These are phyloP conservation scores for Pestalotiopsis sp. DNA, from an alignment of 2,329 filamentous ascomycete genomes.

Conservation along the genomic window DNA sequence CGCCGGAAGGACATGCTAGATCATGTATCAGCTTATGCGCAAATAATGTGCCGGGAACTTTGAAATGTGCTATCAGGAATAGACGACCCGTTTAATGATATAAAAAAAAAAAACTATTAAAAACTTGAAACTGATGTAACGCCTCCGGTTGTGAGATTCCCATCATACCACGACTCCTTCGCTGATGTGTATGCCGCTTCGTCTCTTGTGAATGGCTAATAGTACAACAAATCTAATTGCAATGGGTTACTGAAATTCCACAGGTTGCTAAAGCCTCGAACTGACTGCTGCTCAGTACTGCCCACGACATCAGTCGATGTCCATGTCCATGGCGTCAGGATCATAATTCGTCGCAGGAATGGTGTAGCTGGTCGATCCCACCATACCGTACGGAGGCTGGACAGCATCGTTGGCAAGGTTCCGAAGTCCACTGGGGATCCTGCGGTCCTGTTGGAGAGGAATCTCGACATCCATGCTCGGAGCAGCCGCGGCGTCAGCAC, in stretches of 20 bases:
- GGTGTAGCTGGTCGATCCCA: neutral
- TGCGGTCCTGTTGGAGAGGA: neutral
- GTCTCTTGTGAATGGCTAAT: neutral
- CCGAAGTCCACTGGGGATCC: conserved; percentile 14
- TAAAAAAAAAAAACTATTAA: conserved; percentile 11
- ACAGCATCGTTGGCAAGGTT: conserved; percentile 16
- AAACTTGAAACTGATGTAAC: neutral
- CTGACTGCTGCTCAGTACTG: neutral
- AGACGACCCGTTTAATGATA: conserved; percentile 22
- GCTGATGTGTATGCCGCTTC: neutral
- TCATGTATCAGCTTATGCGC: neutral
- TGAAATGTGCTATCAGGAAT: conserved; percentile 34
- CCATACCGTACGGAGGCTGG: neutral
- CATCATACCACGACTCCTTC: neutral
- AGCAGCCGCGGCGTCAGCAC: neutral
- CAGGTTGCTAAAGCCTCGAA: neutral
- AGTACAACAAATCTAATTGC: neutral
- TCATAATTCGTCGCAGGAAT: neutral
- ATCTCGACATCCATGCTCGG: neutral
- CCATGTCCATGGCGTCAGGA: conserved; percentile 46
- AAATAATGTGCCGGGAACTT: neutral
- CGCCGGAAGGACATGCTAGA: neutral
- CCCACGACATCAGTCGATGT: conserved; percentile 6
- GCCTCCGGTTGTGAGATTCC: neutral
- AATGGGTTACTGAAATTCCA: neutral